phyloP scores from a whole-genome alignment of 208 protist genomes.

The Leishmania tropica region DNA sequence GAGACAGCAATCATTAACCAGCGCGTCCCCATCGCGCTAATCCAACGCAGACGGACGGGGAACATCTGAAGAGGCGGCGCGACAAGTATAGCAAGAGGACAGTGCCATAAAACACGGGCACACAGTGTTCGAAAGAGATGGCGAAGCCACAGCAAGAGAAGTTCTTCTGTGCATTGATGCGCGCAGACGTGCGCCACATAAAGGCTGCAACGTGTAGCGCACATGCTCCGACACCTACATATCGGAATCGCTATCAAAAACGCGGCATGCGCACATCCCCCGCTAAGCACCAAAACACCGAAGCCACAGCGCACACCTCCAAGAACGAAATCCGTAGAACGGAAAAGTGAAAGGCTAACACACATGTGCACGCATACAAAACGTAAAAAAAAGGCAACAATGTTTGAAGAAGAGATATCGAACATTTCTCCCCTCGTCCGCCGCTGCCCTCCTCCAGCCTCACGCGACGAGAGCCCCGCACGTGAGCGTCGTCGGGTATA shows the following conservation, averaged over 20 bases:
- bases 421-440: neutral
- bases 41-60: neutral
- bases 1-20: neutral
- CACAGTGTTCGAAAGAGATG: neutral
- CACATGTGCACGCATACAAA: neutral
- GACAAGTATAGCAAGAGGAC: neutral
- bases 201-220: neutral
- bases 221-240: neutral
- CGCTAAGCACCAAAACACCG: neutral
- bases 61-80: neutral
- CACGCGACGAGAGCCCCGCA: neutral
- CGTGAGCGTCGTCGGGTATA: neutral
- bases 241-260: neutral
- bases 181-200: neutral
- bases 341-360: neutral
- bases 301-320: neutral
- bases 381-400: neutral
- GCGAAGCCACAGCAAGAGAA: neutral
- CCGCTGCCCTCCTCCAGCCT: too few relatives aligned
- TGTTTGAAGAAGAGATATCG: neutral
- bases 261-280: neutral
- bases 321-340: neutral
- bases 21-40: neutral
- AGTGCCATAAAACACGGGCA: neutral
- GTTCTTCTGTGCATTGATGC: neutral